Conservation (phyloP, 352 stramenopile genomes). For the Plasmopara viticola region DNA sequence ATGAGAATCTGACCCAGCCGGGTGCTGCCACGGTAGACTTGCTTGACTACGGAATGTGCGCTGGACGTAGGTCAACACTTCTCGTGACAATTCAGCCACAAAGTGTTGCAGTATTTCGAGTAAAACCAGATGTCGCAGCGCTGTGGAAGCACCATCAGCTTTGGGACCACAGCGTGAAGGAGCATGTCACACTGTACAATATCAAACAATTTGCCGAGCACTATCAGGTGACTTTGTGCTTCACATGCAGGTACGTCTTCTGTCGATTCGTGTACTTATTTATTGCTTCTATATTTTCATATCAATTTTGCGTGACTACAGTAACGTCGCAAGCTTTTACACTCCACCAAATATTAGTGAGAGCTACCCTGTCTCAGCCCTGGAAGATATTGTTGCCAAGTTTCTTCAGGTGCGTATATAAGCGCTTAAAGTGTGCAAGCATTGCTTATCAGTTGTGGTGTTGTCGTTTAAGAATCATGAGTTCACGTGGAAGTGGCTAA, state of each 20-base stretch:
- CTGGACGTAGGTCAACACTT: constrained; percentile 52
- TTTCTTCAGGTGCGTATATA: constrained; percentile 61
- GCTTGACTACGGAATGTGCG: constrained; percentile 66
- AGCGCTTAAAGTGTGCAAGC: background rate
- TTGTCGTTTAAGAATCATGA: constrained; percentile 54
- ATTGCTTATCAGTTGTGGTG: constrained; percentile 3
- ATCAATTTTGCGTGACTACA: constrained; percentile 19
- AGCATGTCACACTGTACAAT: constrained; percentile 87
- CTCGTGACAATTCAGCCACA: constrained; percentile 63
- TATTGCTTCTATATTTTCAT: background rate
- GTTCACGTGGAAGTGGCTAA: constrained; percentile 67
- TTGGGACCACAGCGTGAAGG: constrained; percentile 85
- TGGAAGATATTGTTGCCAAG: constrained; percentile 85
- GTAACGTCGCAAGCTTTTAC: constrained; percentile 78
- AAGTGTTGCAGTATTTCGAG: constrained; percentile 52
- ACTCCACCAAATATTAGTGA: constrained; percentile 78
- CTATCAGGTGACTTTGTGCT: constrained; percentile 82
- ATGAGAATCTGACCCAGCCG: constrained; percentile 31
- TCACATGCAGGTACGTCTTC: constrained; percentile 67
- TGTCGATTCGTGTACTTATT: background rate
- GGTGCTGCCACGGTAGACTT: constrained; percentile 49
- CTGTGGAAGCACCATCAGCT: constrained; percentile 76
- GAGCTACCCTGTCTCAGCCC: constrained; percentile 74
- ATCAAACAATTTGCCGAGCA: constrained; percentile 87
- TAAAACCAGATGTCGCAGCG: constrained; percentile 57